phyloP scores from a whole-genome alignment of 2,329 filamentous ascomycete genomes.

The Exophiala sp. region DNA sequence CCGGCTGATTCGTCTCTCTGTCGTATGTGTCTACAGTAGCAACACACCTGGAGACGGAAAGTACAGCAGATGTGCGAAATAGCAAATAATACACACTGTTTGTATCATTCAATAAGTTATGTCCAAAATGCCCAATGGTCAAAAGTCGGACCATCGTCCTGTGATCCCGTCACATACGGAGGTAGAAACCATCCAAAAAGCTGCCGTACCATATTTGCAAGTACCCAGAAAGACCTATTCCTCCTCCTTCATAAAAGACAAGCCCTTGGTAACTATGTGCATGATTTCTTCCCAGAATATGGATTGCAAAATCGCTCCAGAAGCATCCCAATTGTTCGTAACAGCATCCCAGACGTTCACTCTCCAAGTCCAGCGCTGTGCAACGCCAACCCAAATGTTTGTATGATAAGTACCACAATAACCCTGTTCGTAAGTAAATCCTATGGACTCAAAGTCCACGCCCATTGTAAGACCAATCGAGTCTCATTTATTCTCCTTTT shows the following conservation, averaged over 20 bases:
- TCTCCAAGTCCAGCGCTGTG: neutral
- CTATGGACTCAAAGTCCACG: too few relatives aligned
- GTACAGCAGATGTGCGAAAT: too few relatives aligned
- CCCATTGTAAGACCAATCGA: too few relatives aligned
- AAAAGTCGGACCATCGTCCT: neutral
- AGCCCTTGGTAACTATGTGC: neutral
- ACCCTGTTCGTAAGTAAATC: constrained; percentile 1
- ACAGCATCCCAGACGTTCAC: constrained; percentile 6
- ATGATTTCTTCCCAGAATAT: too few relatives aligned
- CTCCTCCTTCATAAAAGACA: neutral
- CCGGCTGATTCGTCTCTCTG: too few relatives aligned
- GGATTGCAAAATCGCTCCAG: too few relatives aligned
- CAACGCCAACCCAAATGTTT: constrained; percentile 1
- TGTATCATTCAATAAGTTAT: too few relatives aligned
- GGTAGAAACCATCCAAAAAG: neutral
- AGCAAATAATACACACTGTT: too few relatives aligned
- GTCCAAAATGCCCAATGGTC: too few relatives aligned
- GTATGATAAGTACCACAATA: neutral
- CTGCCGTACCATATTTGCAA: neutral
- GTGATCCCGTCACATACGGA: neutral
- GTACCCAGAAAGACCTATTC: too few relatives aligned
- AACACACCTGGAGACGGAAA: neutral
- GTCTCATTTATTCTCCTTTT: too few relatives aligned
- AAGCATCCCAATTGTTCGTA: constrained; percentile 1
- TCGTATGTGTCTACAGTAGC: neutral